These are phyloP conservation scores for Penicillium salamii DNA, from an alignment of 495 filamentous ascomycete genomes.

Conservation along the genomic window DNA sequence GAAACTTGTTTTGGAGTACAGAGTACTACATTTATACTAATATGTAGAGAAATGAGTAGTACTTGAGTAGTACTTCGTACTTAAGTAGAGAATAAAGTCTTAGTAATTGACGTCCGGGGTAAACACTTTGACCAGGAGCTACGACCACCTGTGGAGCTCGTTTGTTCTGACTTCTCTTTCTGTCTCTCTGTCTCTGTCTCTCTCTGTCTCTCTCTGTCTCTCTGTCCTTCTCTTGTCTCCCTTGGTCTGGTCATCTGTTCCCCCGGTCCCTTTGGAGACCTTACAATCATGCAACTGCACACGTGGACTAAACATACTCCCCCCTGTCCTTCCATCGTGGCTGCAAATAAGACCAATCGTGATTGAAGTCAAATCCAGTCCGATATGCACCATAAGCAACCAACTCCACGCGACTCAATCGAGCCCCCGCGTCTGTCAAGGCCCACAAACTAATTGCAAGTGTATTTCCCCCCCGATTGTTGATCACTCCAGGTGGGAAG, in stretches of 20 bases:
- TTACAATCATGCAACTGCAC: not conserved
- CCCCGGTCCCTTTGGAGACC: too few species aligned
- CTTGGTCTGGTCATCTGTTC: too few species aligned
- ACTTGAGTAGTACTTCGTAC: too few species aligned
- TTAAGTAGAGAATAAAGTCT: too few species aligned
- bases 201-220: too few species aligned
- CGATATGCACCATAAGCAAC: conserved; percentile 34
- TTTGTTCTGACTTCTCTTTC: too few species aligned
- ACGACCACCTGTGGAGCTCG: not conserved
- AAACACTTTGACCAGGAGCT: not conserved
- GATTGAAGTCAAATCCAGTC: conserved; percentile 43
- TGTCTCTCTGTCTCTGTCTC: too few species aligned
- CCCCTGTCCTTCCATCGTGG: conserved; percentile 37
- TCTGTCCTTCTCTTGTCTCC: too few species aligned
- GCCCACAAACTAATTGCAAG: conserved; percentile 49
- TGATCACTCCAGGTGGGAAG: conserved; percentile 47
- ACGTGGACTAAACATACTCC: conserved; percentile 20
- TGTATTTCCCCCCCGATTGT: conserved; percentile 43
- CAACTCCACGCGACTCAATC: conserved; percentile 34
- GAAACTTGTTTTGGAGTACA: not conserved
- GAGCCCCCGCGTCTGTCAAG: conserved; percentile 36
- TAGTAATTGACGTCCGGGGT: too few species aligned
- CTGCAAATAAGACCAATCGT: conserved; percentile 44
- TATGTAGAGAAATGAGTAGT: too few species aligned
- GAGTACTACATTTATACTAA: too few species aligned